Conservation (phyloP, 345 rosid genomes). For the Brassica nigra region DNA sequence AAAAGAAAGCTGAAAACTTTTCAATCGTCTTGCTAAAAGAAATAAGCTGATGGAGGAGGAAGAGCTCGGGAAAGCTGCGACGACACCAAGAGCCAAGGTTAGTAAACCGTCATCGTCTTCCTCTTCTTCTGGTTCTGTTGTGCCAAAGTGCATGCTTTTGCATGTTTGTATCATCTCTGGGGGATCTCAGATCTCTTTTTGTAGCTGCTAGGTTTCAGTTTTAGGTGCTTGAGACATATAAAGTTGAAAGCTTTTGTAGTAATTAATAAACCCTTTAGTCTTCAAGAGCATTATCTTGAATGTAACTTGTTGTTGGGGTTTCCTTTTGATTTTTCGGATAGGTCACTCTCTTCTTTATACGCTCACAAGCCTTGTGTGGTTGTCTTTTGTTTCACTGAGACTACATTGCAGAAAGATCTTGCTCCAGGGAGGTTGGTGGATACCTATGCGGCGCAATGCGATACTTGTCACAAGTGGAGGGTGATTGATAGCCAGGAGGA, state of each 20-base stretch:
- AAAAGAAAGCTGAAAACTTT: not conserved
- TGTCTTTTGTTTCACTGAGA: not conserved
- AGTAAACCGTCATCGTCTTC: not conserved
- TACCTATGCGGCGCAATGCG: slow-evolving; percentile 80
- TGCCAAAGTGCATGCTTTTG: not conserved
- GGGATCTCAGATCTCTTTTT: slow-evolving; percentile 6
- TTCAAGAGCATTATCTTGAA: not conserved
- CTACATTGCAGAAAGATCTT: slow-evolving; percentile 16
- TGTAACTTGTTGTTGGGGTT: not conserved
- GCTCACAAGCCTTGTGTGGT: not conserved
- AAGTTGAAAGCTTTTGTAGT: not conserved
- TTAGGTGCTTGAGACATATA: not conserved
- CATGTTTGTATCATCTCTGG: not conserved
- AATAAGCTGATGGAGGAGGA: slow-evolving; percentile 23
- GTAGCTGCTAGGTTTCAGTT: slow-evolving; percentile 14
- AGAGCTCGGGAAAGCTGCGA: slow-evolving; percentile 20
- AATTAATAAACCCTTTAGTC: not conserved
- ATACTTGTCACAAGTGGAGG: slow-evolving; percentile 76
- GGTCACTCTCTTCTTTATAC: not conserved
- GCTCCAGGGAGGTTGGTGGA: slow-evolving; percentile 48
- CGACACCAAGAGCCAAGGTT: slow-evolving; percentile 27
- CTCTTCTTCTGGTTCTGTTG: not conserved
- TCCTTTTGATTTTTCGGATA: not conserved
- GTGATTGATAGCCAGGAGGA: slow-evolving; percentile 55
- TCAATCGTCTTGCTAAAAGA: not conserved